Evolutionary conservation across 73 alveolate genomes (phyloP).

Genomic region (Durusdinium trenchii): DNA sequence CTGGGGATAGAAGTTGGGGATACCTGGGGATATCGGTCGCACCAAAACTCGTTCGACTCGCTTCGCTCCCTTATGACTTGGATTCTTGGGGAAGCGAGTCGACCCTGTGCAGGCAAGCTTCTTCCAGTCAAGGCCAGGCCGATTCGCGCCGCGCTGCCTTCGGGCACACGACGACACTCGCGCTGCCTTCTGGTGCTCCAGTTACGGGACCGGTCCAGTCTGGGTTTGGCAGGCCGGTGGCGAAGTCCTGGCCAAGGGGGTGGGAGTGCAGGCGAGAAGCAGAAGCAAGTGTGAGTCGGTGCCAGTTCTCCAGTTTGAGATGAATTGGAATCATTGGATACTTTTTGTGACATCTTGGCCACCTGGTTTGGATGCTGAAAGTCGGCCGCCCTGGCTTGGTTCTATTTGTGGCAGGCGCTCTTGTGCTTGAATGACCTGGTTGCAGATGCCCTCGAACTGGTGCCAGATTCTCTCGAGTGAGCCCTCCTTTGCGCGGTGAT

Average conservation of each 20-base stretch:
- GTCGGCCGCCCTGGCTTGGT: not conserved
- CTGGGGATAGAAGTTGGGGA: not conserved
- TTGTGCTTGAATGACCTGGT: conserved; percentile 74
- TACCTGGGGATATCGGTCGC: no score
- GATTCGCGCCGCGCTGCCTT: not conserved
- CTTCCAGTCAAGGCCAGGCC: conserved; percentile 11
- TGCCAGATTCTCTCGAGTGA: conserved; percentile 89
- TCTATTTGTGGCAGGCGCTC: not conserved
- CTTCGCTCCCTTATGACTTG: no score
- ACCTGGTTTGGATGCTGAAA: not conserved
- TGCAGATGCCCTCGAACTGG: conserved; percentile 81
- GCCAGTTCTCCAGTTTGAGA: no score
- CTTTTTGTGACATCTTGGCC: no score
- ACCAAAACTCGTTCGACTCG: no score
- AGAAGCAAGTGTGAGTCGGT: not conserved
- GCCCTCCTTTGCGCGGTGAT: not conserved
- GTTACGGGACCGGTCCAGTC: not conserved
- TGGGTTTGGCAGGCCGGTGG: conserved; percentile 26
- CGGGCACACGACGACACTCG: not conserved
- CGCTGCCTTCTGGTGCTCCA: not conserved
- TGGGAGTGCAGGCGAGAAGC: conserved; percentile 42
- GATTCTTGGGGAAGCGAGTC: not conserved
- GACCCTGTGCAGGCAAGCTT: not conserved
- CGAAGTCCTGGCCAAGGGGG: conserved; percentile 72
- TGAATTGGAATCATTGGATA: not conserved